phyloP scores from a whole-genome alignment of 176 grass and related monocot species.

The Oryza longistaminata region DNA sequence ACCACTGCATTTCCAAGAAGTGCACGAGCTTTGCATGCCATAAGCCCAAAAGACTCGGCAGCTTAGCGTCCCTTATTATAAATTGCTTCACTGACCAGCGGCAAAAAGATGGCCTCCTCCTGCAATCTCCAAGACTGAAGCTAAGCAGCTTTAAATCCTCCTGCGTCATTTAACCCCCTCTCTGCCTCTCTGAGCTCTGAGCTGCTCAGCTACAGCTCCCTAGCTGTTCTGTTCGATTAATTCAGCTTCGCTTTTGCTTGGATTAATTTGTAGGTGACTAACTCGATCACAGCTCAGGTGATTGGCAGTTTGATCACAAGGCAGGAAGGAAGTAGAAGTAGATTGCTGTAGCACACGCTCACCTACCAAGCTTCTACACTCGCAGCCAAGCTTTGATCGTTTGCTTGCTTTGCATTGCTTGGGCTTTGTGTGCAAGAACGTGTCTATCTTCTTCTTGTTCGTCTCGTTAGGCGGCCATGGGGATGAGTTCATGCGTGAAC shows the following conservation, averaged over 20 bases:
- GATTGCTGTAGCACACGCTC: background rate
- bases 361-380: slow-evolving; percentile 36
- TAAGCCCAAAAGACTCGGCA: background rate
- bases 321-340: slow-evolving; percentile 37
- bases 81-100: slow-evolving; percentile 39
- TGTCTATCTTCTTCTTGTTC: slow-evolving; percentile 28
- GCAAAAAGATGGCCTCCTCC: slow-evolving; percentile 63
- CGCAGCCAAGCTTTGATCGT: background rate
- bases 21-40: slow-evolving; percentile 41
- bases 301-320: slow-evolving; percentile 3
- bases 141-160: background rate
- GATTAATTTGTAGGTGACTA: slow-evolving; percentile 62
- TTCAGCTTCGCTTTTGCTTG: slow-evolving; percentile 4
- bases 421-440: background rate
- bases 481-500: slow-evolving; percentile 67
- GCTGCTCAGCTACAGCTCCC: background rate
- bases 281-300: background rate
- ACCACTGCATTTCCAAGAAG: slow-evolving; percentile 31
- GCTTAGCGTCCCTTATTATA: slow-evolving; percentile 10
- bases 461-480: slow-evolving; percentile 46
- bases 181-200: background rate
- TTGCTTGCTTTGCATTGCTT: background rate
- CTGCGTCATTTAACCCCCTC: background rate
- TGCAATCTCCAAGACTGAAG: background rate
- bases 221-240: no score